Conservation (phyloP, 2,329 filamentous ascomycete species). For the Cryphonectria naterciae region DNA sequence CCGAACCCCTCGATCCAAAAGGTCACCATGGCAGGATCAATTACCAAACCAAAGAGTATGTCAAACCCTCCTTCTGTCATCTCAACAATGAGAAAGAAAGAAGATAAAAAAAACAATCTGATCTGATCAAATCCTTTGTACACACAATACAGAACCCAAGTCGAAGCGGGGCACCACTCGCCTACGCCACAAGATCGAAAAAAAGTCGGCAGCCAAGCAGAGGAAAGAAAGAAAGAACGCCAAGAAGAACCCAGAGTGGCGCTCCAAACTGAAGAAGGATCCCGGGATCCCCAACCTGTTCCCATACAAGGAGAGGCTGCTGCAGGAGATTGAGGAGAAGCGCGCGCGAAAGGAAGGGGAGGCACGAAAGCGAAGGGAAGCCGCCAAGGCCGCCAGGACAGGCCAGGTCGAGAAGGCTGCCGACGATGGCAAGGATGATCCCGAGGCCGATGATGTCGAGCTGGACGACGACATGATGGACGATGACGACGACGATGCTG, state of each 20-base stretch:
- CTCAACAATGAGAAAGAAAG: not conserved
- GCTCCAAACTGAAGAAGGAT: constrained; percentile 93
- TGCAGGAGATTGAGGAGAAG: constrained; percentile 92
- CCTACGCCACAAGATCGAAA: constrained; percentile 93
- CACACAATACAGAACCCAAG: constrained; percentile 72
- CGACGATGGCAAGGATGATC: constrained; percentile 50
- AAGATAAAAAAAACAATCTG: not conserved
- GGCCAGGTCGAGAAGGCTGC: constrained; percentile 47
- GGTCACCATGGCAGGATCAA: constrained; percentile 54
- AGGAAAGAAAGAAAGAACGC: constrained; percentile 85
- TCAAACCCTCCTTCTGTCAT: not conserved
- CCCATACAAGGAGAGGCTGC: constrained; percentile 94
- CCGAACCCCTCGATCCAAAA: not conserved
- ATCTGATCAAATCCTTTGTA: not conserved
- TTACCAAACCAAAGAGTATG: constrained; percentile 59
- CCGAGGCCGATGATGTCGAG: constrained; percentile 49
- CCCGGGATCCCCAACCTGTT: constrained; percentile 97
- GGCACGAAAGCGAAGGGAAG: constrained; percentile 68
- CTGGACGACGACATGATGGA: constrained; percentile 54
- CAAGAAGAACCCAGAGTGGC: constrained; percentile 98
- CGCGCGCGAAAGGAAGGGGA: constrained; percentile 82
- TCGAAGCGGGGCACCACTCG: constrained; percentile 92
- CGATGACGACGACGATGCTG: constrained; percentile 62
- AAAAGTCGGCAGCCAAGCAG: constrained; percentile 87
- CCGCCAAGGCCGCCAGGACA: constrained; percentile 70